Conservation (phyloP, 768 basidiomycete genomes). For the Fibroporia radiculosa region DNA sequence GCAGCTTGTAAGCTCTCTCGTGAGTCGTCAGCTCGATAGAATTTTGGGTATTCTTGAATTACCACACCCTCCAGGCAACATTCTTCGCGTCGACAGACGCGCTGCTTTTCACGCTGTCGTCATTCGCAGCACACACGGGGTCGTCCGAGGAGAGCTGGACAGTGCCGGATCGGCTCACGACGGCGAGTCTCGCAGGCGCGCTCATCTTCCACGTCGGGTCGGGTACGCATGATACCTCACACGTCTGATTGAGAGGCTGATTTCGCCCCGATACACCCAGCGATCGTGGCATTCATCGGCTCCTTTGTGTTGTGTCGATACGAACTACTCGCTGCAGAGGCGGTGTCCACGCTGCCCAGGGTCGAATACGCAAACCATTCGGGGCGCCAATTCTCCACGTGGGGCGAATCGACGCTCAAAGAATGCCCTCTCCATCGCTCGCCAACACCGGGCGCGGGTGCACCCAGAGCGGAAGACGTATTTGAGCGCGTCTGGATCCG, state of each 20-base stretch:
- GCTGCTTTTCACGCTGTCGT: constrained; percentile 30
- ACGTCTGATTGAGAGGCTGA: too few relatives aligned
- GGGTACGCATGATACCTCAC: constrained; percentile 25
- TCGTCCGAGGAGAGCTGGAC: constrained; percentile 11
- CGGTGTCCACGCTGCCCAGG: constrained; percentile 1
- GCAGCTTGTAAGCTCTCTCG: constrained; percentile 51
- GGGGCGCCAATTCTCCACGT: not conserved
- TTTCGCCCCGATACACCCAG: constrained; percentile 14
- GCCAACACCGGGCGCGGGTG: not conserved
- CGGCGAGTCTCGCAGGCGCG: constrained; percentile 9
- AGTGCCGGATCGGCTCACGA: constrained; percentile 7
- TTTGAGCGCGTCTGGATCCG: not conserved
- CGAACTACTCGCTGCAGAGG: constrained; percentile 46
- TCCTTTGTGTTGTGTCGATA: constrained; percentile 51
- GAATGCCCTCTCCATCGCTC: not conserved
- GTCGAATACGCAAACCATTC: not conserved
- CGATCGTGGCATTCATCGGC: constrained; percentile 42
- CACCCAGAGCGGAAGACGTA: not conserved
- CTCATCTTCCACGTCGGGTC: constrained; percentile 38
- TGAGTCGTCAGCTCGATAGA: constrained; percentile 22
- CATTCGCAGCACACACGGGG: not conserved
- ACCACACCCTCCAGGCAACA: constrained; percentile 35
- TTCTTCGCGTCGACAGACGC: constrained; percentile 57
- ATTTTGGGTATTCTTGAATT: not conserved
- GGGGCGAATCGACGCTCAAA: not conserved